Percentiles rank a stretch among this genome's conserved stretches.
These are phyloP conservation scores for Stellera chamaejasme DNA, from an alignment of 345 rosid species.

Conservation along the genomic window DNA sequence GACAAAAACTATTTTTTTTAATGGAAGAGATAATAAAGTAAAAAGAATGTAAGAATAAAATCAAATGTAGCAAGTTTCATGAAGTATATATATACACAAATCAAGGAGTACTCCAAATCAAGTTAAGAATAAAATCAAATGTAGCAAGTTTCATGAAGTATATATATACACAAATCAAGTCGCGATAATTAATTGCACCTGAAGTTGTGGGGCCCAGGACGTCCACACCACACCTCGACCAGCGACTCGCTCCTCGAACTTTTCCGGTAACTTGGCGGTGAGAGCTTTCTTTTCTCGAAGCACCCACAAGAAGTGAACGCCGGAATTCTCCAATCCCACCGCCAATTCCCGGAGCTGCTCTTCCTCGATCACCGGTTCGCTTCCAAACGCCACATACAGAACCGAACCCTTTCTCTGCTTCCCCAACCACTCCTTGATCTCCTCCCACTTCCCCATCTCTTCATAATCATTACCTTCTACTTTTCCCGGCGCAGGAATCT, in stretches of 20 bases:
- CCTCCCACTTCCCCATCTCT: not conserved
- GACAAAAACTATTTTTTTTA: too few species aligned
- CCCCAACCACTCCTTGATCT: slow-evolving; percentile 15
- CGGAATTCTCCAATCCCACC: slow-evolving; percentile 20
- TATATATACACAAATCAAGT: not conserved
- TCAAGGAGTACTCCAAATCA: too few species aligned
- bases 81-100: too few species aligned
- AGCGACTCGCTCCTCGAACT: slow-evolving; percentile 16
- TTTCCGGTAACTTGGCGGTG: slow-evolving; percentile 5
- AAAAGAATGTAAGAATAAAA: too few species aligned
- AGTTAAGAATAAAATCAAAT: too few species aligned
- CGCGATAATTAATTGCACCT: slow-evolving; percentile 10
- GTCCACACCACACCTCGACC: slow-evolving; percentile 18
- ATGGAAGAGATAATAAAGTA: too few species aligned
- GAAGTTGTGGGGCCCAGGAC: slow-evolving; percentile 27
- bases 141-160: too few species aligned
- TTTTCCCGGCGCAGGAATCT: not conserved
- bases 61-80: too few species aligned
- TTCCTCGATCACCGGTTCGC: slow-evolving; percentile 9
- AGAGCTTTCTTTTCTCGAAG: not conserved
- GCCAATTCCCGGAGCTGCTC: slow-evolving; percentile 16
- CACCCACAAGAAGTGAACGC: slow-evolving; percentile 22
- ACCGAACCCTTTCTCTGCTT: slow-evolving; percentile 11
- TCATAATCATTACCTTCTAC: not conserved
- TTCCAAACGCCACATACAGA: slow-evolving; percentile 23